phyloP scores from a whole-genome alignment of 2,329 filamentous ascomycete genomes.

The Cytospora mali region DNA sequence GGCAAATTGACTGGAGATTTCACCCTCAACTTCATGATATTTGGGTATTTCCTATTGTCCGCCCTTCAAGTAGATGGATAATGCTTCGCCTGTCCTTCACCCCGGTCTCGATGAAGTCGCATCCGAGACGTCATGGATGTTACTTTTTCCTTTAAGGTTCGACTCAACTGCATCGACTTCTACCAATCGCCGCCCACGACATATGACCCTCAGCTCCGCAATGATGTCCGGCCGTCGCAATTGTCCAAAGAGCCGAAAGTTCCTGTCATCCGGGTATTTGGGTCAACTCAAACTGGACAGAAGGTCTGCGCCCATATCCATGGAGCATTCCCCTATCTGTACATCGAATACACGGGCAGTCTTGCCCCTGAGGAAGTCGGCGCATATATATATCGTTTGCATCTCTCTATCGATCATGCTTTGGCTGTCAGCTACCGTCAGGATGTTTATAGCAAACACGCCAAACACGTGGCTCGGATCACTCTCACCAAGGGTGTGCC shows the following conservation, averaged over 20 bases:
- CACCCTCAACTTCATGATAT: not conserved
- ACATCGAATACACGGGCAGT: slow-evolving; percentile 78
- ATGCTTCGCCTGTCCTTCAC: slow-evolving; percentile 10
- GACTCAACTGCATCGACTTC: slow-evolving; percentile 93
- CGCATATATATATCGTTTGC: slow-evolving; percentile 74
- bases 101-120: slow-evolving; percentile 2
- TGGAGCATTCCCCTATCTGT: slow-evolving; percentile 95
- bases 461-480: slow-evolving; percentile 82
- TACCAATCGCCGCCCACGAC: slow-evolving; percentile 80
- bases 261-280: slow-evolving; percentile 88
- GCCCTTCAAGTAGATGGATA: not conserved
- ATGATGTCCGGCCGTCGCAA: slow-evolving; percentile 61
- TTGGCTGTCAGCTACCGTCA: slow-evolving; percentile 82
- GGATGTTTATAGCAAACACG: slow-evolving; percentile 68
- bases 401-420: slow-evolving; percentile 88
- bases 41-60: not conserved
- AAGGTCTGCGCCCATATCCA: slow-evolving; percentile 96
- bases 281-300: slow-evolving; percentile 89
- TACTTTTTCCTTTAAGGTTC: slow-evolving; percentile 71
- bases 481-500: slow-evolving; percentile 90
- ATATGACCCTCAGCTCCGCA: slow-evolving; percentile 79
- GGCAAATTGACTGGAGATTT: not conserved
- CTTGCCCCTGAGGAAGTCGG: slow-evolving; percentile 69
- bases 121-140: slow-evolving; percentile 58
- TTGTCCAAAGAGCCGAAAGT: slow-evolving; percentile 69